Evolutionary conservation across 768 basidiomycete genomes (phyloP), one percentile per base, ranked within the genome.

Genomic region (Rubroboletus pulcherrimus): DNA sequence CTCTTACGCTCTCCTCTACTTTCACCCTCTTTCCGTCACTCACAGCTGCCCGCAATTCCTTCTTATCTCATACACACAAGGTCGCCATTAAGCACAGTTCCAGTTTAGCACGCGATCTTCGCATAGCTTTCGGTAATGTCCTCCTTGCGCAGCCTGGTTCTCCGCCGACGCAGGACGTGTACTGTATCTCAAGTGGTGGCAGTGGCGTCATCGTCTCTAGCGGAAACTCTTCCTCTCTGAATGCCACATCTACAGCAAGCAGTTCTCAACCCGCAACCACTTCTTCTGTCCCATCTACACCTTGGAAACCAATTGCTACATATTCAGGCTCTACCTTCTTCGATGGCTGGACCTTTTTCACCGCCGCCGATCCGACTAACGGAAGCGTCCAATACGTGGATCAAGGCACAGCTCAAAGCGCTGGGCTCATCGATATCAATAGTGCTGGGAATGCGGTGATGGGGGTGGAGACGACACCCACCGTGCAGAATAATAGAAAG

Each of bases 401-500:
- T 66, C 77, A 85, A 64, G 60, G 62, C 54, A 80, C 81, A 42
- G 89, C 81, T 41, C 85, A 77, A 67, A 73, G 75, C 7, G 81
- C 76, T 56, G 81, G 82, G 46, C 78, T 98, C 31, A 66, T 85
- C 31, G 75, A 81, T 14, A 77, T 93, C 64, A 94, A 91, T 65
- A 58, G 64, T 24, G 78, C 77, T 10, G 90, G 91, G 21, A 82
- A 92, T 71, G 91, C 88, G 17, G 72, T 97, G 53, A 95, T 98
- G 93, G 77, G 82, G 34, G 86, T 96, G 26, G 92, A 96, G 66
- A 94, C 90, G 7, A 95, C 92, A 5, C 78, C 83, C 10, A 79
- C 72, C 17, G 87, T 94, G 33, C 64, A 79, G n/a, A 80, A 69
- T 39, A 87, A 80, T 51, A 82, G 94, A 56, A 79, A 83, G 70